These are phyloP conservation scores for Cryomyces antarcticus DNA, from an alignment of 495 filamentous ascomycete species.

Conservation along the genomic window DNA sequence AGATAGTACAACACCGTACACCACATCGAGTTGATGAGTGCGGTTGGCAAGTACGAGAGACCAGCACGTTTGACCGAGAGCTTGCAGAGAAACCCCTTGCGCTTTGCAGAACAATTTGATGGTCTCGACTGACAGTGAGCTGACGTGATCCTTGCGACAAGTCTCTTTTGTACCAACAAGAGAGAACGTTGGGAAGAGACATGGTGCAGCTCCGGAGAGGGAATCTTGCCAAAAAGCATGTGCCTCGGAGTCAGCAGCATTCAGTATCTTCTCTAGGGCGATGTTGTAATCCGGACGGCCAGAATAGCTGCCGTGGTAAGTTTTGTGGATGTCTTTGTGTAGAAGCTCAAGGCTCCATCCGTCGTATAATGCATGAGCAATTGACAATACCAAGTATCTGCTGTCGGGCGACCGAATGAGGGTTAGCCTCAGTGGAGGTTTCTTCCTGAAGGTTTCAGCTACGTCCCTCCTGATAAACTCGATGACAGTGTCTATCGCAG, in stretches of 20 bases:
- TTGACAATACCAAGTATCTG: conserved; percentile 41
- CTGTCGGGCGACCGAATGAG: conserved; percentile 9
- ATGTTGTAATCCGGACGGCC: conserved; percentile 24
- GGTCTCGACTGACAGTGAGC: conserved; percentile 13
- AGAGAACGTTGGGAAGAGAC: conserved; percentile 10
- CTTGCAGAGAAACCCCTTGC: conserved; percentile 39
- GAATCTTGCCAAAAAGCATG: conserved; percentile 38
- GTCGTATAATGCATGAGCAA: conserved; percentile 65
- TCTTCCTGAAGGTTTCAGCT: background rate
- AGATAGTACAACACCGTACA: conserved; percentile 51
- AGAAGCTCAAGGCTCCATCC: conserved; percentile 50
- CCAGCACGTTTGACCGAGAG: conserved; percentile 46
- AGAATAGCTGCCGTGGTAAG: conserved; percentile 27
- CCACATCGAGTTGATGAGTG: conserved; percentile 36
- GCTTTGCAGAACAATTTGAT: conserved; percentile 33
- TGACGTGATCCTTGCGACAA: conserved; percentile 27
- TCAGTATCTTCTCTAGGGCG: conserved; percentile 27
- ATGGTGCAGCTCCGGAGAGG: conserved; percentile 25
- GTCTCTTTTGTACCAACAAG: conserved; percentile 1
- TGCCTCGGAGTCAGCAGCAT: conserved; percentile 18
- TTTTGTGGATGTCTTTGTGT: conserved; percentile 39
- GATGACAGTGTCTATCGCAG: conserved; percentile 7
- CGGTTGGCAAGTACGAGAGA: conserved; percentile 36
- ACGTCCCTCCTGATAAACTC: conserved; percentile 8
- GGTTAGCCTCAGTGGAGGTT: conserved; percentile 12